A percentile compares a stretch with the other conserved stretches of the same genome.
Conservation (phyloP, 768 basidiomycete species). For the Calvatia gigantea region DNA sequence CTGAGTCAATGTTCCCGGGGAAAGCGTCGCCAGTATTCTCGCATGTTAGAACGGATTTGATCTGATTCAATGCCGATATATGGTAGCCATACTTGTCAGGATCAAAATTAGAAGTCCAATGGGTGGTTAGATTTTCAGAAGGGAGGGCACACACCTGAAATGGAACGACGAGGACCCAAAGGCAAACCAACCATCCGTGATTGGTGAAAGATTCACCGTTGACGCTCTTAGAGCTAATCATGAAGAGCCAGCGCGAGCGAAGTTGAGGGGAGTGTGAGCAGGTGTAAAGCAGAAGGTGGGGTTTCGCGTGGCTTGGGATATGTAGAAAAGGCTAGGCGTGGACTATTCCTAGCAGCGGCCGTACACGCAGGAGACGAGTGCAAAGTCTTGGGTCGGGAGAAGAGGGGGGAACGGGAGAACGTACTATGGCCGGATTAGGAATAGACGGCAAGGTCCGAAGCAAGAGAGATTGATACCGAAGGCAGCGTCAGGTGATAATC, state of each 20-base stretch:
- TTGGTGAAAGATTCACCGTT: conserved; percentile 39
- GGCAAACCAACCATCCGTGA: conserved; percentile 62
- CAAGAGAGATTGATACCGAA: neutral
- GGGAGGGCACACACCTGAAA: conserved; percentile 44
- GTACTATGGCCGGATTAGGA: neutral
- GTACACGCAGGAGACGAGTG: neutral
- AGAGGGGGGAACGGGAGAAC: neutral
- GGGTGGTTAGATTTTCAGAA: neutral
- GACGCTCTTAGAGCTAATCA: conserved; percentile 13
- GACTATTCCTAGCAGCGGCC: too few species aligned
- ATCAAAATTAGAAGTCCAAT: neutral
- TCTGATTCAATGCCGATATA: conserved; percentile 88
- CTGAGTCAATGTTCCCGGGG: conserved; percentile 27
- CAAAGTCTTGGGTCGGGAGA: neutral
- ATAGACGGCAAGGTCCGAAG: neutral
- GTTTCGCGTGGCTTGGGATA: too few species aligned
- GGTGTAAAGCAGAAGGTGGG: neutral
- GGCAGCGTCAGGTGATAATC: conserved; percentile 4
- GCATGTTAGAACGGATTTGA: conserved; percentile 78
- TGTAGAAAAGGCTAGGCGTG: too few species aligned
- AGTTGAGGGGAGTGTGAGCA: too few species aligned
- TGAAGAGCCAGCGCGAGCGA: neutral
- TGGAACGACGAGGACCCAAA: conserved; percentile 64
- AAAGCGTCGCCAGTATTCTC: conserved; percentile 26
- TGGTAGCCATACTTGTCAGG: conserved; percentile 82